Conservation (phyloP, 805 yeast genomes). For the Diddensiella caesifluorescens region DNA sequence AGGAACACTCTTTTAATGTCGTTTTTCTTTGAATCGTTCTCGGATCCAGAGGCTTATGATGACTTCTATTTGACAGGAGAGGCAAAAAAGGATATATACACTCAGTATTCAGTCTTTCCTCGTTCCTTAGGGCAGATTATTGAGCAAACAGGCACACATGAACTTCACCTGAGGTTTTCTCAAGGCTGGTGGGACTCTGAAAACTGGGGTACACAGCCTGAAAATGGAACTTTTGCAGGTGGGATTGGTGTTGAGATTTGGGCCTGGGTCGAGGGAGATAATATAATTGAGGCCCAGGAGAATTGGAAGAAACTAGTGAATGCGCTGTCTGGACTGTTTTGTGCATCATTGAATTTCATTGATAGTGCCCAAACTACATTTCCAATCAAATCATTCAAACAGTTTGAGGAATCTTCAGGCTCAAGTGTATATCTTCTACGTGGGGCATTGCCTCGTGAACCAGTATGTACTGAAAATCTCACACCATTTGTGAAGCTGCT, state of each 20-base stretch:
- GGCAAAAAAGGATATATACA: conserved; percentile 4
- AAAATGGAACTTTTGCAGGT: conserved; percentile 66
- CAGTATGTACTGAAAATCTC: conserved; percentile 92
- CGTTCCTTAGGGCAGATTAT: conserved; percentile 73
- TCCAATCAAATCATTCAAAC: conserved; percentile 43
- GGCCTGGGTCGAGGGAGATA: conserved; percentile 70
- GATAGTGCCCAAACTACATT: conserved; percentile 72
- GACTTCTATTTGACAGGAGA: conserved; percentile 11
- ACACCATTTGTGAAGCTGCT: conserved; percentile 87
- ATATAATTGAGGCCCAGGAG: conserved; percentile 47
- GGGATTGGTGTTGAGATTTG: conserved; percentile 95
- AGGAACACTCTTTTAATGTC: conserved; percentile 63
- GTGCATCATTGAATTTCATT: conserved; percentile 89
- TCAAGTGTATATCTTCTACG: conserved; percentile 46
- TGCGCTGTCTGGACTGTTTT: conserved; percentile 81
- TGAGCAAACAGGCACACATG: conserved; percentile 58
- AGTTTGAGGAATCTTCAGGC: conserved; percentile 23
- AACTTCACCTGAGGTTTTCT: conserved; percentile 77
- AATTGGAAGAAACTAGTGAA: conserved; percentile 72
- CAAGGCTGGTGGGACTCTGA: conserved; percentile 96
- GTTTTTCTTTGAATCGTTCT: conserved; percentile 61
- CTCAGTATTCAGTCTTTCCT: conserved; percentile 52
- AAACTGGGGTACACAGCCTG: conserved; percentile 78
- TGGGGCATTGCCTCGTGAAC: conserved; percentile 91
- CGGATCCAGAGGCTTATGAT: conserved; percentile 37